These are phyloP conservation scores for Termitomyces sp. DNA, from an alignment of 768 basidiomycete species.

Conservation along the genomic window DNA sequence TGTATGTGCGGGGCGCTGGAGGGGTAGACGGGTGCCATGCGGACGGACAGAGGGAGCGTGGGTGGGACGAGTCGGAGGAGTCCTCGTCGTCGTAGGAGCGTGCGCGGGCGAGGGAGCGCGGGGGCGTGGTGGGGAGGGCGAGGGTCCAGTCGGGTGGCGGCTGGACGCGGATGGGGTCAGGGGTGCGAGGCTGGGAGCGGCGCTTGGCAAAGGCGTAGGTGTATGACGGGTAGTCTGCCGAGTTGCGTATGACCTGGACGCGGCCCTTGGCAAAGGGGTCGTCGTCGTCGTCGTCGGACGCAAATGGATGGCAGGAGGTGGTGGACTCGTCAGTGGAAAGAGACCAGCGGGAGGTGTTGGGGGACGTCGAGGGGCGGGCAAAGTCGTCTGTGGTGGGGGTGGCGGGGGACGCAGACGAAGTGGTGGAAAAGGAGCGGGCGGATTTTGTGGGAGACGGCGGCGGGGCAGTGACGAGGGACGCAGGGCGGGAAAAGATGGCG, in stretches of 20 bases:
- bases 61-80: not conserved
- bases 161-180: not conserved
- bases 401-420: slow-evolving; percentile 2
- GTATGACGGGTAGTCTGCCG: not conserved
- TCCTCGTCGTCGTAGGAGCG: not conserved
- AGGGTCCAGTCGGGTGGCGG: slow-evolving; percentile 9
- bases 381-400: not conserved
- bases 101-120: not conserved
- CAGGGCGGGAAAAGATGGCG: slow-evolving; percentile 13
- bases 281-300: not conserved
- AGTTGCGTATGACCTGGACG: slow-evolving; percentile 18
- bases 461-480: slow-evolving; percentile 10
- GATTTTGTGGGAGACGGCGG: slow-evolving; percentile 5
- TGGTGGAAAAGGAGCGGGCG: slow-evolving; percentile 1
- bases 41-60: slow-evolving; percentile 4
- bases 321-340: slow-evolving; percentile 13
- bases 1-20: not conserved
- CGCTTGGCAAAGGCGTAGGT: not conserved
- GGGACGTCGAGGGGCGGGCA: not conserved
- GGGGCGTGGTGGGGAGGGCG: slow-evolving; percentile 1
- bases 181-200: not conserved
- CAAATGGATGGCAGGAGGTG: slow-evolving; percentile 11
- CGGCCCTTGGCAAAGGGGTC: slow-evolving; percentile 21
- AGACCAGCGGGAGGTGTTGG: slow-evolving; percentile 10
- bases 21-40: slow-evolving; percentile 1